Evolutionary conservation across 495 filamentous ascomycete genomes (phyloP), one percentile per base, ranked within the genome.

Genomic region (Podospora pseudoanserina): DNA sequence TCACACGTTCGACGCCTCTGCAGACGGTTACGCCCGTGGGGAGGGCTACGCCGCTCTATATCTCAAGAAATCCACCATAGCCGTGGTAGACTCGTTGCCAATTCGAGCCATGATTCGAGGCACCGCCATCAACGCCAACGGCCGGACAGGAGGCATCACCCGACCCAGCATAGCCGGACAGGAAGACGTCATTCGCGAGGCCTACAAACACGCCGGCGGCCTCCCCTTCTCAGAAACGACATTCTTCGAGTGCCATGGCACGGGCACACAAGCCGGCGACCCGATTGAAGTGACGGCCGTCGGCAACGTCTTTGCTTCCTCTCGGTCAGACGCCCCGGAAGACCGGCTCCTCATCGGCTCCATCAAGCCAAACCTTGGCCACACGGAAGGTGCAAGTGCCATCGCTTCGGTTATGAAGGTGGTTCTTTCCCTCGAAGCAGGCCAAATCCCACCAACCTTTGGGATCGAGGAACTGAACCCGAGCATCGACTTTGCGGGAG

Each of bases 21-120:
- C 88, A 13, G 80, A 89, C 74, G 90, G 90, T 0, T 92, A 89
- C 74, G 87, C 75, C 0, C 76, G 88, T 7, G 90, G 79, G 3
- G 90, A 92, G 67, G 89, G 80, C 2, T 70, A 88, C 5, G 79
- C 77, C 53, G 79, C 78, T 0, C 44, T 91, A 1, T 76, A 83
- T 4, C 60, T 92, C 1, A 91, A 91, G 73, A 73, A 71, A 5
- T 74, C 90, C 1, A 65, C 63, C 1, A 81, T 85, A 58, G 89
- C 85, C 3, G 53, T 86, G 11, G 57, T 71, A 0, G 80, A 85
- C 66, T 76, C 78, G 3, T 79, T 86, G 65, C 82, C 83, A 7
- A 86, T 91, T 44, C 79, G 88, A 7, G 85, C 80, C 9, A 80
- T 92, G 0, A 86, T 92, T 66, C 81, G 86, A 11, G 79, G 77